A percentile compares a stretch with the other conserved stretches of the same genome.
phyloP scores from a whole-genome alignment of 768 basidiomycete species.

The Trametes sanguinea region DNA sequence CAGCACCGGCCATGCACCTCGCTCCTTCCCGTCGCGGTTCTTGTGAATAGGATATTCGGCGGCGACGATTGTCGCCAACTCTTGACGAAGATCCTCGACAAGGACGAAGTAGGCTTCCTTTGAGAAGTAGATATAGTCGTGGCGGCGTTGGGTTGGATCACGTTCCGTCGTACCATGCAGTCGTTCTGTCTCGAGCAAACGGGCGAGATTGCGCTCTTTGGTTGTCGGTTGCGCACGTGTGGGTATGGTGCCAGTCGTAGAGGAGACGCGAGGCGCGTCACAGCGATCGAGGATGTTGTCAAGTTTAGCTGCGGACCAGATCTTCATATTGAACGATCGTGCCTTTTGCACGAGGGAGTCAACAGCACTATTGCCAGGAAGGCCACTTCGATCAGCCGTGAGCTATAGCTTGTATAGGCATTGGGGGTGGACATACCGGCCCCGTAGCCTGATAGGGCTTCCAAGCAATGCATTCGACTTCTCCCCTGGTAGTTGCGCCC shows the following conservation, averaged over 20 bases:
- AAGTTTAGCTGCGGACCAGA: conserved; percentile 79
- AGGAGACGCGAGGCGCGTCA: conserved; percentile 38
- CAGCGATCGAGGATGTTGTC: conserved; percentile 74
- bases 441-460: conserved; percentile 67
- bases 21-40: conserved; percentile 52
- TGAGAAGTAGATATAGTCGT: conserved; percentile 86
- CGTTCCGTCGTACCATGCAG: conserved; percentile 86
- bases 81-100: conserved; percentile 86
- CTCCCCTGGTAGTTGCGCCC: conserved; percentile 33
- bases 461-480: conserved; percentile 40
- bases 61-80: conserved; percentile 80
- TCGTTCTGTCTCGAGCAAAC: conserved; percentile 77
- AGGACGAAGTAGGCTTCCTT: conserved; percentile 77
- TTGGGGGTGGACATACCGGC: conserved; percentile 45
- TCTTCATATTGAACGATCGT: conserved; percentile 71
- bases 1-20: conserved; percentile 79
- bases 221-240: conserved; percentile 32
- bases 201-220: conserved; percentile 51
- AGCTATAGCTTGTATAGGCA: not conserved
- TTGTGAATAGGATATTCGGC: conserved; percentile 74
- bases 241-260: conserved; percentile 32
- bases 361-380: conserved; percentile 3
- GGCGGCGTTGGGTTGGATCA: conserved; percentile 84
- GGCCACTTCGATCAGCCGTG: conserved; percentile 20
- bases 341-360: conserved; percentile 68